Evolutionary conservation across 2,329 filamentous ascomycete species (phyloP), one percentile per base, ranked within the genome.

Genomic region (Cordyceps farinosa): DNA sequence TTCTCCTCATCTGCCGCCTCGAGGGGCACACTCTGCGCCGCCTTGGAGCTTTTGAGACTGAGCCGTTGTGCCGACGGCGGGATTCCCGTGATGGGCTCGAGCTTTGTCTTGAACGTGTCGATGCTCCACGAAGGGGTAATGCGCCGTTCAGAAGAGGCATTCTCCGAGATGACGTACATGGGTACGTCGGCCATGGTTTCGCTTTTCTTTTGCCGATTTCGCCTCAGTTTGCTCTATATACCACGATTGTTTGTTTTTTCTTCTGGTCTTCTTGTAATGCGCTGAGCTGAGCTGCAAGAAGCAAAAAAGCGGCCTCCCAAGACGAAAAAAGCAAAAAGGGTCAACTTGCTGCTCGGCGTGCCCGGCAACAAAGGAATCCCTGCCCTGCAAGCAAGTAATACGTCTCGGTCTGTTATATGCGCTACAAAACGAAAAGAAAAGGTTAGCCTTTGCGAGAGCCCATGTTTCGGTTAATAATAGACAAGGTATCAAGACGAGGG

Each of bases 101-200:
- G 87, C 76, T 95, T 96, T 60, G 83, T 78, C 79, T 94, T 97
- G 70, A 98, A 84, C 70, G 91, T 88, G 62, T 84, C 82, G 72
- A 99, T 89, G 66, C 89, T 89, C 95, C 95, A 99, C 69, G 93
- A 89, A 15, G 94, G 94, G 32, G 91, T 94, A 74, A 98, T 87
- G 69, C 95, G 91, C 66, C 94, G 90, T 79, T 99, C 95, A 58
- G 92, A 93, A 55, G 88, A 86, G 54, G 90, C 83, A 76, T 89
- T 90, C 65, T 91, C 88, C 58, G 90, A 94, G 65, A 84, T 84
- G 71, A 95, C 85, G 67, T 88, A 82, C 70, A 95, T 82, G 67
- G 90, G 88, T 63, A 95, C 84, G 75, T 95, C 91, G 61, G 87
- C 84, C 79, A 90, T 86, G 73, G 77, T 77, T 54, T 47, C 47